Conservation (phyloP, 257 asterid species). For the Plantago major region DNA sequence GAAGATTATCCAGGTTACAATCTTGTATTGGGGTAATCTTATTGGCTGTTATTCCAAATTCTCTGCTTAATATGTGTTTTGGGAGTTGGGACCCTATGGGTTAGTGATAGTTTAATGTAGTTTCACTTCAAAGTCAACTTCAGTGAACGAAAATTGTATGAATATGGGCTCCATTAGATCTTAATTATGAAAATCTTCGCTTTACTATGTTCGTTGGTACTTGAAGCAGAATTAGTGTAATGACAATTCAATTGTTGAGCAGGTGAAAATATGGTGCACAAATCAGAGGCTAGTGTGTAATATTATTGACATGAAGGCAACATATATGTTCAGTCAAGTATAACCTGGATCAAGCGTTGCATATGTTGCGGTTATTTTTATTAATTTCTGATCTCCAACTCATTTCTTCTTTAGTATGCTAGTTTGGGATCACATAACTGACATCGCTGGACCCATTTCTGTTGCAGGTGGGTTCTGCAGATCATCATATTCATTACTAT, state of each 20-base stretch:
- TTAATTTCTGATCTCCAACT: conserved; percentile 5
- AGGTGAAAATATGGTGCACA: conserved; percentile 91
- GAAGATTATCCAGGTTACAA: no score
- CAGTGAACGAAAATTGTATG: no score
- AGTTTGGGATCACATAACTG: conserved; percentile 7
- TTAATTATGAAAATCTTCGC: neutral
- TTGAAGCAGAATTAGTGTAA: neutral
- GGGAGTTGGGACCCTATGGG: no score
- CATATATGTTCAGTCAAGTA: conserved; percentile 88
- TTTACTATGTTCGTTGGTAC: neutral
- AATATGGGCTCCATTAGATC: no score
- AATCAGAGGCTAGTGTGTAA: conserved; percentile 74
- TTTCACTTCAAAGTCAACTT: no score
- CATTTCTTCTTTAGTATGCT: conserved; percentile 4
- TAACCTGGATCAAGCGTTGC: conserved; percentile 77
- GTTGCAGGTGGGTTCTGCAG: conserved; percentile 87
- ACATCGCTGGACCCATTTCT: conserved; percentile 4
- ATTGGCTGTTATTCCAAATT: no score
- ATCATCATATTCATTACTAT: conserved; percentile 77
- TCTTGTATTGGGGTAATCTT: no score
- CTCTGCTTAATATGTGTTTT: no score
- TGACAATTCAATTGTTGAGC: conserved; percentile 21
- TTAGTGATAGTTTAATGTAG: no score
- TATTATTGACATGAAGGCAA: conserved; percentile 90
- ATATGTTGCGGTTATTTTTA: conserved; percentile 59